phyloP scores from a whole-genome alignment of 345 rosid genomes.

The Salix exigua region DNA sequence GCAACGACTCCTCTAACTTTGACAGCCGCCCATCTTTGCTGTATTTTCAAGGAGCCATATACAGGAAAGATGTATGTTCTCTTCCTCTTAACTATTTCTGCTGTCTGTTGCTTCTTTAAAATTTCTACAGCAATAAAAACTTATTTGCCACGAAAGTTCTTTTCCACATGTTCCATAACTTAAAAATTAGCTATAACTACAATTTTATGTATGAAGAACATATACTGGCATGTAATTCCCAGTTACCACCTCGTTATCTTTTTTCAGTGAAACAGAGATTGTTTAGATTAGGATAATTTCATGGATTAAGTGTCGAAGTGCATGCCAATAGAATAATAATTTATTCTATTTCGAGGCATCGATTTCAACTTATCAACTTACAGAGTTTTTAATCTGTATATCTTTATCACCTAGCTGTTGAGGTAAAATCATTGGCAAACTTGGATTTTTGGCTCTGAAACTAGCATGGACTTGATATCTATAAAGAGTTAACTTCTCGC shows the following conservation, averaged over 20 bases:
- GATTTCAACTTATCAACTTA: neutral
- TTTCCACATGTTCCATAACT: neutral
- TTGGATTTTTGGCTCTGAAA: neutral
- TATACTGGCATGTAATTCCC: neutral
- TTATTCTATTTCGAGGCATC: neutral
- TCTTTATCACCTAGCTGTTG: neutral
- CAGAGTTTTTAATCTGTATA: neutral
- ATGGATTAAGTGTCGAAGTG: neutral
- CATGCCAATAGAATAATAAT: neutral
- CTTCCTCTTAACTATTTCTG: constrained; percentile 7
- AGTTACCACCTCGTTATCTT: neutral
- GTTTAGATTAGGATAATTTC: neutral
- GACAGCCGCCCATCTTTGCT: constrained; percentile 71
- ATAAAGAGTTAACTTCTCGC: neutral
- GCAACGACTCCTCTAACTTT: constrained; percentile 59
- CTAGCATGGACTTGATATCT: neutral
- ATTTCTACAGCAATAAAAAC: neutral
- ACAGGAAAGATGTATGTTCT: constrained; percentile 82
- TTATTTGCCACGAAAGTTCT: neutral
- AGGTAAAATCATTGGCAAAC: neutral
- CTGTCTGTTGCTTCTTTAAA: neutral
- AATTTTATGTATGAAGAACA: neutral
- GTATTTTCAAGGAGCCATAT: constrained; percentile 94
- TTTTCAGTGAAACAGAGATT: neutral
- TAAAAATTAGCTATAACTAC: neutral